A percentile compares a stretch with the other conserved stretches of the same genome.
Conservation (phyloP, 1,139 yeast genomes). For the Torulaspora globosa region DNA sequence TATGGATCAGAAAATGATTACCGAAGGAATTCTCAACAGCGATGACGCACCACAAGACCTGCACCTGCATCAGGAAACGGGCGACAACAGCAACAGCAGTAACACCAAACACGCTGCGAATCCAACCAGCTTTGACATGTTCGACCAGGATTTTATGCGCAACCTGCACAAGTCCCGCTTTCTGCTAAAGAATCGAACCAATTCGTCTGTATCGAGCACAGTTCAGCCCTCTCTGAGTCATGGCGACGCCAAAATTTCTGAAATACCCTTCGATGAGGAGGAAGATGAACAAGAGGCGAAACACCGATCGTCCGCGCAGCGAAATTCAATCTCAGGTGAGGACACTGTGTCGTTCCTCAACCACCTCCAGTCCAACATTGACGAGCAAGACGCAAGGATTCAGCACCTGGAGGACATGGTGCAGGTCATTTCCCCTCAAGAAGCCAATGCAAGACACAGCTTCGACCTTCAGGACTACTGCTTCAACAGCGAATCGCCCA, state of each 20-base stretch:
- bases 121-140: not conserved
- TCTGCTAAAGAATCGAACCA: conserved; percentile 27
- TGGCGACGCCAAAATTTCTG: conserved; percentile 24
- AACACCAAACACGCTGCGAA: not conserved
- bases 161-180: conserved; percentile 20
- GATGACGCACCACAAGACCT: conserved; percentile 5
- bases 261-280: conserved; percentile 29
- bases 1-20: conserved; percentile 46
- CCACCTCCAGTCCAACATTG: conserved; percentile 31
- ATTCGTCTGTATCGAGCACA: conserved; percentile 18
- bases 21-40: conserved; percentile 33
- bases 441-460: conserved; percentile 2
- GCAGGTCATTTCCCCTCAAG: conserved; percentile 18
- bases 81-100: not conserved
- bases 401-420: conserved; percentile 32
- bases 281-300: conserved; percentile 13
- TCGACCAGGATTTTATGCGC: conserved; percentile 6
- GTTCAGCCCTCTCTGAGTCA: conserved; percentile 5
- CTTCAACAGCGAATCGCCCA: conserved; percentile 7
- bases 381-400: conserved; percentile 35
- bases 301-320: not conserved
- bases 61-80: not conserved
- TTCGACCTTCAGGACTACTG: conserved; percentile 16
- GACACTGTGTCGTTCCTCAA: conserved; percentile 16
- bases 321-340: conserved; percentile 3